Evolutionary conservation across 768 basidiomycete genomes (phyloP), one percentile per base, ranked within the genome.

Genomic region (Leccinum subtestaceum): DNA sequence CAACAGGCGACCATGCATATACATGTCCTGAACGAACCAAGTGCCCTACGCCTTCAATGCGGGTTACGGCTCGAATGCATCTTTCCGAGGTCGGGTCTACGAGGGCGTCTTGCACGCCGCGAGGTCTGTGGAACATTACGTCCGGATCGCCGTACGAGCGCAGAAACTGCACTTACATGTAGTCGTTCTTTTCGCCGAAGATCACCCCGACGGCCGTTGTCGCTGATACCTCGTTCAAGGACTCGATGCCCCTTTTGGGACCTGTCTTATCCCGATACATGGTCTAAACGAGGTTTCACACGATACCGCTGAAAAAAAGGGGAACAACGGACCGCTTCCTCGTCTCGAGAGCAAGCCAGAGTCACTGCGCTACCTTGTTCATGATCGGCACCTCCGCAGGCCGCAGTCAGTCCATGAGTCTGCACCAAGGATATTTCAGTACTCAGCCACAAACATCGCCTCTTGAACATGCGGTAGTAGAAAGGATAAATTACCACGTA

Each of bases 211-310:
- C 72, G 0, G 84, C 84, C 8, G 77, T 72, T 21, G 58, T 63
- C 11, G 64, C 49, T 56, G 80, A 82, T 2, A 75, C 52, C 46
- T 67, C 62, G 60, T 79, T 75, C 54, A 88, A 64, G 8, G 76
- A 77, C 43, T 75, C 67, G 8, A 88, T 77, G 6, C 86, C 84
- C 58, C 77, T 79, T 12, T 75, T 77, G 2, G 82, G 74, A 2
- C 86, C 87, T 5, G 82, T 79, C 25, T 71, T 68, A 57, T 88
- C 87, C 43, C 75, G 69, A 63, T 88, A 88, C 86, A 88, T 88
- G 1, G 79, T 80, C 86, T 87, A 52, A 25, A 29, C 25, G 32
- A 36, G 17, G 6, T 51, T 58, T 21, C 8, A 38, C 17, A 46
- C 58, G 34, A 49, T 7, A 15, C 36, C 29, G 2, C n/a, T n/a